A percentile compares a stretch with the other conserved stretches of the same genome.
Conservation (phyloP, 129 eudicot species). For the Artemisia tridentata region DNA sequence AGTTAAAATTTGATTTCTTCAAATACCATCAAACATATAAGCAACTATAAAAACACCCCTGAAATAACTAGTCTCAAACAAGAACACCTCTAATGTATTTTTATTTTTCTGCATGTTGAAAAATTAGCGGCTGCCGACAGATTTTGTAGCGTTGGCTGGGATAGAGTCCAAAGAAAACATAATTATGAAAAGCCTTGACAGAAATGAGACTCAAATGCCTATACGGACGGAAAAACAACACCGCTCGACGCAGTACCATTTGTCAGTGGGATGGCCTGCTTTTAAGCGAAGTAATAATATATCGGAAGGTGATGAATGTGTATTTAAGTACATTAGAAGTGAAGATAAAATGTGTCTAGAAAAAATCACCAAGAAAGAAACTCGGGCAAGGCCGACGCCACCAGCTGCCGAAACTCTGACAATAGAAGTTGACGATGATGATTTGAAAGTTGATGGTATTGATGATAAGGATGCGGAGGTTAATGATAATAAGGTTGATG, state of each 20-base stretch:
- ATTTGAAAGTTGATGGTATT: too few relatives aligned
- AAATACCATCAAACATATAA: too few relatives aligned
- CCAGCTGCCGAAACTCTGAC: background rate
- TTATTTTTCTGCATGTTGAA: background rate
- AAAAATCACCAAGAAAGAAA: slow-evolving; percentile 15
- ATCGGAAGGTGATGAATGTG: slow-evolving; percentile 27
- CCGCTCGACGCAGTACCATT: background rate
- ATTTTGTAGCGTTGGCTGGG: slow-evolving; percentile 17
- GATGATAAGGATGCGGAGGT: too few relatives aligned
- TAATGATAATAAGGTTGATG: too few relatives aligned
- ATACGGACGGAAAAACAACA: background rate
- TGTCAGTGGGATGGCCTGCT: background rate
- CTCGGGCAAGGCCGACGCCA: background rate
- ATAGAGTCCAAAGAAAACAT: background rate
- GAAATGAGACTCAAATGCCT: slow-evolving; percentile 2
- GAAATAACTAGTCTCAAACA: too few relatives aligned
- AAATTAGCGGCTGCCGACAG: slow-evolving; percentile 16
- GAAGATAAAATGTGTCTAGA: slow-evolving; percentile 22
- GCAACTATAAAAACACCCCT: too few relatives aligned
- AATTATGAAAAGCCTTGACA: slow-evolving; percentile 15
- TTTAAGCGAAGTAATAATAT: slow-evolving; percentile 16
- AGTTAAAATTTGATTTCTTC: too few relatives aligned
- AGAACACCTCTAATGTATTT: background rate
- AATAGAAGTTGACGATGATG: background rate
- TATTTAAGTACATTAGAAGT: slow-evolving; percentile 19